Percentiles rank a stretch among this genome's conserved stretches.
Evolutionary conservation across 257 asterid genomes (phyloP).

Genomic region (Eustoma russellianum): DNA sequence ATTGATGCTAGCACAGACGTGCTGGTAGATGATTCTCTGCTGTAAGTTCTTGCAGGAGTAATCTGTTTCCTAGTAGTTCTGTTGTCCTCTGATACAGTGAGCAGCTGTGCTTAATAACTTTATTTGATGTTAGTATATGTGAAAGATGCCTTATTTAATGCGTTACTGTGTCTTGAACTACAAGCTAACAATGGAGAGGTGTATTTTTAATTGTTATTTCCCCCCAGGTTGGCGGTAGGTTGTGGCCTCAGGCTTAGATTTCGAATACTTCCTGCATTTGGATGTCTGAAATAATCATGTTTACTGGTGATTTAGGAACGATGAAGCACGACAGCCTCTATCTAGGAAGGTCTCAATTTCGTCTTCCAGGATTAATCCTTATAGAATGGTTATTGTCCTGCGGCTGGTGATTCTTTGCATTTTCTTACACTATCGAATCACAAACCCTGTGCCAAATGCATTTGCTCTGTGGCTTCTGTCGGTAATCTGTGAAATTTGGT

Average conservation of each 20-base stretch:
- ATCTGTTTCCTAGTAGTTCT: slow-evolving; percentile 3
- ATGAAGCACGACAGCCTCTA: slow-evolving; percentile 97
- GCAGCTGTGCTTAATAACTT: neutral
- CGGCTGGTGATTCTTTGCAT: slow-evolving; percentile 77
- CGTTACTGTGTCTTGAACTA: too few species aligned
- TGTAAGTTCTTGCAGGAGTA: slow-evolving; percentile 45
- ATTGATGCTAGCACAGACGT: slow-evolving; percentile 87
- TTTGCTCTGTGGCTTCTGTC: slow-evolving; percentile 84
- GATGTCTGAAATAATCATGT: slow-evolving; percentile 5
- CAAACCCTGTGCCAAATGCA: slow-evolving; percentile 92
- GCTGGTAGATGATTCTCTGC: slow-evolving; percentile 72
- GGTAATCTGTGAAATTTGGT: slow-evolving; percentile 98
- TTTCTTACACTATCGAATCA: slow-evolving; percentile 87
- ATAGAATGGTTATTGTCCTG: slow-evolving; percentile 91
- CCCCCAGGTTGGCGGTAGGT: neutral
- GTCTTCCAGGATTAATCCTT: slow-evolving; percentile 92
- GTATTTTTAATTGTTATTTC: neutral
- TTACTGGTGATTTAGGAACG: slow-evolving; percentile 56
- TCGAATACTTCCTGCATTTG: neutral
- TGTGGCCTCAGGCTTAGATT: neutral
- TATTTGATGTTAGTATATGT: neutral
- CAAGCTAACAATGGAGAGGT: neutral
- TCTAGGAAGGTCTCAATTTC: slow-evolving; percentile 97
- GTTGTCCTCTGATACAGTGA: neutral
- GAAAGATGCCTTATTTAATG: too few species aligned